Evolutionary conservation across 495 filamentous ascomycete species (phyloP).

Genomic region (Podospora pseudoanserina): DNA sequence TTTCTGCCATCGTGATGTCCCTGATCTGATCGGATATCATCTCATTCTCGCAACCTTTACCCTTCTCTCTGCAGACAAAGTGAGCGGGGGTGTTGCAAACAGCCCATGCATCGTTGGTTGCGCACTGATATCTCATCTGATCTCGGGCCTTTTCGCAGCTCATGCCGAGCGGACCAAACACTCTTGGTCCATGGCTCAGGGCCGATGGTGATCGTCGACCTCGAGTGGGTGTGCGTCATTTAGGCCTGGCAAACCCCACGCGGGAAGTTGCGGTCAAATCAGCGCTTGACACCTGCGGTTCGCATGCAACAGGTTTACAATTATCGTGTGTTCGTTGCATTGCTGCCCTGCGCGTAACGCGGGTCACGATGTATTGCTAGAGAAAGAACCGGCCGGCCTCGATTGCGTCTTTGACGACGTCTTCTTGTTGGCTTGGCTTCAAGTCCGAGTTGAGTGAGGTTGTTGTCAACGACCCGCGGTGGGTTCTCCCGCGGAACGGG

Average conservation of each 20-base stretch:
- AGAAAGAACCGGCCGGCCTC: neutral
- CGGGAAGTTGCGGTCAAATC: slow-evolving; percentile 16
- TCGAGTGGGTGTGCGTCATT: slow-evolving; percentile 6
- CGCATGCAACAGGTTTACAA: neutral
- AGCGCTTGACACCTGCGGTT: slow-evolving; percentile 12
- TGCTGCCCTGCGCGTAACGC: neutral
- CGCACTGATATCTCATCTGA: neutral
- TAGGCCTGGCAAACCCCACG: neutral
- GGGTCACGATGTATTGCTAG: neutral
- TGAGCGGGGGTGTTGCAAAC: neutral
- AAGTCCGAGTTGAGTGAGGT: neutral
- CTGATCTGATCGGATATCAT: neutral
- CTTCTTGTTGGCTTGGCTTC: neutral
- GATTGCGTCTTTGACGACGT: no score
- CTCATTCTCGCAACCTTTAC: neutral
- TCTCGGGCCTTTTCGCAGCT: neutral
- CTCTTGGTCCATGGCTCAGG: neutral
- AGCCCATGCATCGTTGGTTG: neutral
- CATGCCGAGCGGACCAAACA: neutral
- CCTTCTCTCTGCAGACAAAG: neutral
- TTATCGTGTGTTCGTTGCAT: neutral
- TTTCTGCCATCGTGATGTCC: neutral
- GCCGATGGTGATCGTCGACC: neutral
- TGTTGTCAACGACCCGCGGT: neutral
- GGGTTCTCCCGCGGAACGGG: slow-evolving; percentile 21